These are phyloP conservation scores for Conoideocrella luteorostrata DNA, from an alignment of 2,329 filamentous ascomycete genomes.

Conservation along the genomic window DNA sequence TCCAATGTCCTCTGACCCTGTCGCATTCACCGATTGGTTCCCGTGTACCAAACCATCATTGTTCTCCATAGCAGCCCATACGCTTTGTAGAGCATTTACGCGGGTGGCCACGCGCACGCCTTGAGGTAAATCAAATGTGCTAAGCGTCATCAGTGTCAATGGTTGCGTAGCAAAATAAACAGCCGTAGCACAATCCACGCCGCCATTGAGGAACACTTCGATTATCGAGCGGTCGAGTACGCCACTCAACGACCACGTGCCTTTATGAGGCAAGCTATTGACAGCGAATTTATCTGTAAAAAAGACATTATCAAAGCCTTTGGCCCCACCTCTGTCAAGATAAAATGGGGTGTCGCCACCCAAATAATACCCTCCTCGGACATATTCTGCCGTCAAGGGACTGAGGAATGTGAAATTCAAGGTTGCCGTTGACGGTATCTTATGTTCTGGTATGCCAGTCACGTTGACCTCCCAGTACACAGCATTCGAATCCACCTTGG, in stretches of 20 bases:
- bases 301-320: conserved; percentile 23
- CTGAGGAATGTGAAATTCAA: conserved; percentile 23
- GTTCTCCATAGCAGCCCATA: conserved; percentile 14
- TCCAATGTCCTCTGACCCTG: conserved; percentile 1
- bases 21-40: conserved; percentile 5
- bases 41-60: conserved; percentile 9
- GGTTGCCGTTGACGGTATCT: conserved; percentile 14
- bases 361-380: conserved; percentile 22
- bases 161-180: conserved; percentile 24
- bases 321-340: conserved; percentile 20
- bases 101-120: conserved; percentile 15
- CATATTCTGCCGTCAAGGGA: conserved; percentile 18
- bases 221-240: conserved; percentile 29
- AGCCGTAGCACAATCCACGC: conserved; percentile 25
- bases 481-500: conserved; percentile 39
- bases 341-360: conserved; percentile 20
- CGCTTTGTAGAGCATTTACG: conserved; percentile 20
- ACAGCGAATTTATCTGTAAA: conserved; percentile 26
- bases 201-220: conserved; percentile 28
- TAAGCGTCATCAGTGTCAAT: conserved; percentile 17
- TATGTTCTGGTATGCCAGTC: conserved; percentile 25
- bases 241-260: conserved; percentile 23
- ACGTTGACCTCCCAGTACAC: conserved; percentile 50
- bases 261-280: conserved; percentile 12
- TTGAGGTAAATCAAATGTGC: conserved; percentile 14